Evolutionary conservation across 2,329 filamentous ascomycete genomes (phyloP).

Genomic region (Davidsoniella neocaledoniae): DNA sequence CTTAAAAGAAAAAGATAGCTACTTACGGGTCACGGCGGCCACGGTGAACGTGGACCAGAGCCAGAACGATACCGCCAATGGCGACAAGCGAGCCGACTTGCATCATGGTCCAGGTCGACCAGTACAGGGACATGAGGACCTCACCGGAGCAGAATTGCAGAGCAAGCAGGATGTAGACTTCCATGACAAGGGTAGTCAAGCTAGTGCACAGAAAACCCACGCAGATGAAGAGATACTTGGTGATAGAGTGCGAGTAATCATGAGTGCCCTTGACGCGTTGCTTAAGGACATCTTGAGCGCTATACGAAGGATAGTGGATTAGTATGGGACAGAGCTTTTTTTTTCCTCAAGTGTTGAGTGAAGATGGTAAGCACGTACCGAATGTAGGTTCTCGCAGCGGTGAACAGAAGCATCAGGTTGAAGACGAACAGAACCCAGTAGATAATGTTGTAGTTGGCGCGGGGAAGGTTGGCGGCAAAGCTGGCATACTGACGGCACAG

Average conservation of each 20-base stretch:
- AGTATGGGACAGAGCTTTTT: neutral
- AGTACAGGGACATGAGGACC: slow-evolving; percentile 41
- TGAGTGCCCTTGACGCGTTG: slow-evolving; percentile 19
- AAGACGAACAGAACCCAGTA: slow-evolving; percentile 30
- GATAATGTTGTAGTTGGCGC: slow-evolving; percentile 27
- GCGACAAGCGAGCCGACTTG: slow-evolving; percentile 42
- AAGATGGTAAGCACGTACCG: slow-evolving; percentile 18
- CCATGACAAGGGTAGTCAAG: slow-evolving; percentile 31
- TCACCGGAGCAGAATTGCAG: slow-evolving; percentile 44
- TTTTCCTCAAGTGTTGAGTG: neutral
- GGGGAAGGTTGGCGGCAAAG: slow-evolving; percentile 26
- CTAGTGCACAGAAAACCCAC: slow-evolving; percentile 28
- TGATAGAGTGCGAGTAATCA: slow-evolving; percentile 22
- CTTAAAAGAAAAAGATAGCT: neutral
- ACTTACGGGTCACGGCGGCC: slow-evolving; percentile 35
- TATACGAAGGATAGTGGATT: slow-evolving; percentile 12
- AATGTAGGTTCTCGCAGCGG: slow-evolving; percentile 26
- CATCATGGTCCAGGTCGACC: slow-evolving; percentile 44
- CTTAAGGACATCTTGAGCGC: slow-evolving; percentile 23
- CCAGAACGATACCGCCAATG: slow-evolving; percentile 38
- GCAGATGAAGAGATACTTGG: slow-evolving; percentile 27
- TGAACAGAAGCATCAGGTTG: slow-evolving; percentile 28
- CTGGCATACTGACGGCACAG: slow-evolving; percentile 25
- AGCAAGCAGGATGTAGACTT: slow-evolving; percentile 35
- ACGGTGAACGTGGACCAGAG: slow-evolving; percentile 32